These are phyloP conservation scores for Cladophialophora psammophila DNA, from an alignment of 2,329 filamentous ascomycete species.

Conservation along the genomic window DNA sequence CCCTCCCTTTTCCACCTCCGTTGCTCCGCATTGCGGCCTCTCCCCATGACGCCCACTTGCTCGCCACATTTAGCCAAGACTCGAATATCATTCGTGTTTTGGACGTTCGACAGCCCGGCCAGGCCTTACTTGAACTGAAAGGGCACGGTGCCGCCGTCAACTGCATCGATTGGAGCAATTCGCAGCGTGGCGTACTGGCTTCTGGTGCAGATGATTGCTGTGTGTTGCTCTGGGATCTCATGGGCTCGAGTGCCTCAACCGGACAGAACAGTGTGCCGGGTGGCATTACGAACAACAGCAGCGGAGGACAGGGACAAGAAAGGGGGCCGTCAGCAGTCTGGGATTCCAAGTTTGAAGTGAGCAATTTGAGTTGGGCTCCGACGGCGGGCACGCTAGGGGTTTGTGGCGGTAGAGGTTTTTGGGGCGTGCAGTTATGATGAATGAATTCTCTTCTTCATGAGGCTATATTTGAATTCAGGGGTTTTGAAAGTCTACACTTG, in stretches of 20 bases:
- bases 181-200: slow-evolving; percentile 83
- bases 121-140: slow-evolving; percentile 89
- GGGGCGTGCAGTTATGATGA: slow-evolving; percentile 48
- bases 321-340: slow-evolving; percentile 55
- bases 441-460: slow-evolving; percentile 4
- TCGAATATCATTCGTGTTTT: slow-evolving; percentile 92
- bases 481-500: neutral
- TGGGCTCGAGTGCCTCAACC: slow-evolving; percentile 59
- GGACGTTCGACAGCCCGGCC: slow-evolving; percentile 93
- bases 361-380: slow-evolving; percentile 58
- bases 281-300: slow-evolving; percentile 32
- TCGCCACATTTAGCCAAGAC: slow-evolving; percentile 96
- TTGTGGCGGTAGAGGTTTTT: slow-evolving; percentile 55
- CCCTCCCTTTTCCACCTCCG: slow-evolving; percentile 61
- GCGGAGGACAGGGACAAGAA: slow-evolving; percentile 43
- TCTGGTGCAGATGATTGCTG: slow-evolving; percentile 91
- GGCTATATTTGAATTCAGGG: neutral
- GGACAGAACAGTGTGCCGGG: slow-evolving; percentile 17
- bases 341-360: slow-evolving; percentile 57
- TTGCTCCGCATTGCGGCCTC: slow-evolving; percentile 73
- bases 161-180: slow-evolving; percentile 94
- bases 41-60: slow-evolving; percentile 90
- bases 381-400: slow-evolving; percentile 53
- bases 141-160: slow-evolving; percentile 87
- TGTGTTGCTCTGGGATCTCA: slow-evolving; percentile 91